Evolutionary conservation across 2,329 filamentous ascomycete species (phyloP).

Genomic region (Trichoderma arundinaceum): DNA sequence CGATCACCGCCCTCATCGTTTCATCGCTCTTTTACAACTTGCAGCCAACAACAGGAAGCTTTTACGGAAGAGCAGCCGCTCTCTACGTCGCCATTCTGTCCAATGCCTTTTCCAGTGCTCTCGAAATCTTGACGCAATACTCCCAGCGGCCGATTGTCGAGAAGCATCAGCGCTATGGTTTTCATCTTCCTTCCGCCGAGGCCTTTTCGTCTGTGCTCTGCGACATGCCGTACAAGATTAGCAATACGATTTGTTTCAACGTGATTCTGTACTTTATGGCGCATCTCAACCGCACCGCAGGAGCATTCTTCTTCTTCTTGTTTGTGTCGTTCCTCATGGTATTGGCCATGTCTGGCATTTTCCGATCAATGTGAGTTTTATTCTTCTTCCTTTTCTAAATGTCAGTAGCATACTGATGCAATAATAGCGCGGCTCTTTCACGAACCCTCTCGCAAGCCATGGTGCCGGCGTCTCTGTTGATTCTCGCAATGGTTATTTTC

Average conservation of each 20-base stretch:
- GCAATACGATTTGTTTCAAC: slow-evolving; percentile 44
- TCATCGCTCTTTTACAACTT: slow-evolving; percentile 58
- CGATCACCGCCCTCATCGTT: slow-evolving; percentile 56
- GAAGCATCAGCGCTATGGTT: slow-evolving; percentile 49
- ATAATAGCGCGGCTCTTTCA: slow-evolving; percentile 46
- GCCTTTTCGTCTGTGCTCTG: slow-evolving; percentile 46
- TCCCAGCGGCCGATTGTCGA: slow-evolving; percentile 48
- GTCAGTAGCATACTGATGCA: not conserved
- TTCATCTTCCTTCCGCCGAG: slow-evolving; percentile 48
- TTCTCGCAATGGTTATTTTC: slow-evolving; percentile 43
- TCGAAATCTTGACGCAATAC: slow-evolving; percentile 49
- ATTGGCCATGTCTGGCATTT: slow-evolving; percentile 69
- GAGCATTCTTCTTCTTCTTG: slow-evolving; percentile 54
- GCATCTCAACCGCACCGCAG: slow-evolving; percentile 47
- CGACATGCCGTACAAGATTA: slow-evolving; percentile 53
- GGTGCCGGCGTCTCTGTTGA: slow-evolving; percentile 49
- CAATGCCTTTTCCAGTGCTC: slow-evolving; percentile 53
- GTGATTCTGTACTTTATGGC: slow-evolving; percentile 55
- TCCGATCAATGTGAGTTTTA: slow-evolving; percentile 46
- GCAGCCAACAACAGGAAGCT: slow-evolving; percentile 48
- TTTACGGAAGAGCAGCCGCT: slow-evolving; percentile 53
- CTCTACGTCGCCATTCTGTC: slow-evolving; percentile 61
- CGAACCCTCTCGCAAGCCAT: slow-evolving; percentile 58
- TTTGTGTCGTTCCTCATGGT: slow-evolving; percentile 58
- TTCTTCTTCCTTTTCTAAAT: not conserved